Percentiles rank a stretch among this genome's conserved stretches.
These are phyloP conservation scores for Blastosporella zonata DNA, from an alignment of 1,284 basidiomycete species.

Conservation along the genomic window DNA sequence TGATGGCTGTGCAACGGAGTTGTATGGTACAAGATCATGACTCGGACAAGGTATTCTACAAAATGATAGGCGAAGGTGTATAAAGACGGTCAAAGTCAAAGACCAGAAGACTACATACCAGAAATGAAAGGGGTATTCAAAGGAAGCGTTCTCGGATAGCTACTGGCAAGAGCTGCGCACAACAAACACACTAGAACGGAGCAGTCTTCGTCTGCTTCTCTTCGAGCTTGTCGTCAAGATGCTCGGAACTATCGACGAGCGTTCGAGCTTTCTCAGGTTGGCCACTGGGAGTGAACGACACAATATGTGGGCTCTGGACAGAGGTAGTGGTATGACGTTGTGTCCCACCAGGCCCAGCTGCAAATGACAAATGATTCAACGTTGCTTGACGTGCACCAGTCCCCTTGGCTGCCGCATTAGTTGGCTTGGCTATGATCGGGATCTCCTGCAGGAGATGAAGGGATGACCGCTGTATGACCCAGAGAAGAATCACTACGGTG, in stretches of 20 bases:
- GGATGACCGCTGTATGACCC: conserved; percentile 10
- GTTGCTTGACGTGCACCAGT: conserved; percentile 12
- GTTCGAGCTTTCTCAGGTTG: conserved; percentile 6
- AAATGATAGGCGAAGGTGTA: no score
- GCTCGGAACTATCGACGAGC: background rate
- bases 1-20: no score
- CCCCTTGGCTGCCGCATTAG: background rate
- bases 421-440: conserved; percentile 3
- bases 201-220: conserved; percentile 12
- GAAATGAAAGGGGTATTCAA: background rate
- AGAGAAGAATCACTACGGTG: conserved; percentile 8
- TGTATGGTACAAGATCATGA: no score
- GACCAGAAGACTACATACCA: no score
- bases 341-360: background rate
- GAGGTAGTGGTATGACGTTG: conserved; percentile 1
- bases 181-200: background rate
- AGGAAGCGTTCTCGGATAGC: no score
- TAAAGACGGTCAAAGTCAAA: no score
- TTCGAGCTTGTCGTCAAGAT: background rate
- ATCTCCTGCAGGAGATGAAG: conserved; percentile 10
- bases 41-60: no score
- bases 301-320: conserved; percentile 1
- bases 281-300: conserved; percentile 5
- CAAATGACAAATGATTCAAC: conserved; percentile 8
- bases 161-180: no score